Percentiles rank a stretch among this genome's conserved stretches.
phyloP scores from a whole-genome alignment of 306 rosid species.

The Benincasa hispida region DNA sequence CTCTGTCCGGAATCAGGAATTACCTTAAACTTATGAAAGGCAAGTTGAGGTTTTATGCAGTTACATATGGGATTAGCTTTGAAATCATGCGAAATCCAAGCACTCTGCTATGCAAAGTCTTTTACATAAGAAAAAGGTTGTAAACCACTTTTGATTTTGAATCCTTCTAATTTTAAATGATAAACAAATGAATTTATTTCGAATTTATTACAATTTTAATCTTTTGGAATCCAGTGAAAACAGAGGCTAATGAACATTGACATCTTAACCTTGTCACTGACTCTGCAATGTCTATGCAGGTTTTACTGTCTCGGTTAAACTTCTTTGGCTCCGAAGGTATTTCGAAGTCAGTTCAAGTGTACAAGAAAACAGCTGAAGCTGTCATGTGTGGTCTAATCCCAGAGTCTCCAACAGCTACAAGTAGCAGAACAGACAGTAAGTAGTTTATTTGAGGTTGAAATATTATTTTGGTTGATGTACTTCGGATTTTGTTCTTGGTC shows the following conservation, averaged over 20 bases:
- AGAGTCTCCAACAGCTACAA: constrained; percentile 79
- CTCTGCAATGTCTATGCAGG: constrained; percentile 39
- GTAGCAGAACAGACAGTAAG: constrained; percentile 76
- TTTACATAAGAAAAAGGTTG: background rate
- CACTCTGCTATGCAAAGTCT: background rate
- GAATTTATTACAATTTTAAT: background rate
- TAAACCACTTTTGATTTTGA: background rate
- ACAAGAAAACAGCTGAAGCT: constrained; percentile 78
- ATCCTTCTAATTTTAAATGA: background rate
- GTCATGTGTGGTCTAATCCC: constrained; percentile 89
- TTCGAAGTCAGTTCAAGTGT: constrained; percentile 39
- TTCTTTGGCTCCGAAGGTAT: constrained; percentile 48
- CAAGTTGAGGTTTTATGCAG: background rate
- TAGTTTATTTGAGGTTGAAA: constrained; percentile 13
- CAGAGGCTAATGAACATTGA: background rate
- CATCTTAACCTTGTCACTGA: background rate
- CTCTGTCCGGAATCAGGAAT: background rate
- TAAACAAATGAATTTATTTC: background rate
- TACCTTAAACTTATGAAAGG: background rate
- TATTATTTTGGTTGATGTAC: no score
- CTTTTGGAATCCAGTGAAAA: background rate
- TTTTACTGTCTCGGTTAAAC: constrained; percentile 74
- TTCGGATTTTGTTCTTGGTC: no score
- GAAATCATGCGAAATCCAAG: background rate
- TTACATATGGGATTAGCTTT: background rate